Evolutionary conservation across 345 rosid species (phyloP).

Genomic region (Raphanus sativus): DNA sequence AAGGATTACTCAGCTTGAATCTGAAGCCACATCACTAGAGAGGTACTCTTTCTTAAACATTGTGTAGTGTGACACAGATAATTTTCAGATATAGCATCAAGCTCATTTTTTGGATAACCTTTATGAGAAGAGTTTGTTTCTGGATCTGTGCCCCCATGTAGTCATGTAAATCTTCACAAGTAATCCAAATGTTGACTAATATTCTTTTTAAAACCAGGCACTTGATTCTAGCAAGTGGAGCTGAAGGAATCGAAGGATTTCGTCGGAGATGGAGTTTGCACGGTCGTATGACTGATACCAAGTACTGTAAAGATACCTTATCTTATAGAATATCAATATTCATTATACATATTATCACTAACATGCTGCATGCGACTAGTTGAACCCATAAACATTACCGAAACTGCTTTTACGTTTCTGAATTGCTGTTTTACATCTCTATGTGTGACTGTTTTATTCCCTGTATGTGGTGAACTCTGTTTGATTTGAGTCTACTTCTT

Average conservation of each 20-base stretch:
- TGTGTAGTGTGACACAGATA: not conserved
- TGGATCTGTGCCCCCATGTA: not conserved
- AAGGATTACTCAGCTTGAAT: conserved; percentile 70
- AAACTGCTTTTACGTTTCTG: no score
- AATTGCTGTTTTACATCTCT: no score
- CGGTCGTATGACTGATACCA: conserved; percentile 81
- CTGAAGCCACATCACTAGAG: conserved; percentile 78
- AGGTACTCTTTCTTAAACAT: conserved; percentile 49
- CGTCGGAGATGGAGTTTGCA: conserved; percentile 96
- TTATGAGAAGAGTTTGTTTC: not conserved
- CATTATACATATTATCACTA: not conserved
- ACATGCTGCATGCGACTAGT: conserved; percentile 3
- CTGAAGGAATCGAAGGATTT: conserved; percentile 85
- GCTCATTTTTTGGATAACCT: not conserved
- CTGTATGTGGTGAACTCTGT: not conserved
- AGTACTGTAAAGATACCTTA: conserved; percentile 43
- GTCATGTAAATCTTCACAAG: not conserved
- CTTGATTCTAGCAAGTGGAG: conserved; percentile 90
- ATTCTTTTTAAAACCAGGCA: conserved; percentile 44
- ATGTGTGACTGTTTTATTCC: not conserved
- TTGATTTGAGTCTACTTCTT: not conserved
- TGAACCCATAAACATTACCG: no score
- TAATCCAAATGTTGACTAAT: no score
- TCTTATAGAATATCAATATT: not conserved
- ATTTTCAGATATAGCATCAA: not conserved